Base-by-base conservation (phyloP, 2,329 filamentous ascomycete species). In the Calonectria montana region DNA sequence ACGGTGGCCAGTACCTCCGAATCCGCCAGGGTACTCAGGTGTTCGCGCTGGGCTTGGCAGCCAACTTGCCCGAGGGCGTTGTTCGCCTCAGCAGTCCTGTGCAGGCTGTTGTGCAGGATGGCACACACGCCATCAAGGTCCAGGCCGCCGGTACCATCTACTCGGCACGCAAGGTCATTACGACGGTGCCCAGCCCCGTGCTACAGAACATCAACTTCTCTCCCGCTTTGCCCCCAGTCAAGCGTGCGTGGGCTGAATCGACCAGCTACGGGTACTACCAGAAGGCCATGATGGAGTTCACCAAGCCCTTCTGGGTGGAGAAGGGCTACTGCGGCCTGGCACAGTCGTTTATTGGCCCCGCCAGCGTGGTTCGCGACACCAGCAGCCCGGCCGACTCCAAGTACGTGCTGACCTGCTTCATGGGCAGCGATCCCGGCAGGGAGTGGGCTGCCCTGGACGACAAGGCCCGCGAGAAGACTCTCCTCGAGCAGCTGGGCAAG, bases 1-100 rank as follows among this genome's bases (percentile, higher is more conserved):
- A 84, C 48, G 90, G 89, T 6, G 90, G 86, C 0, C 88, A 91
- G 73, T 84, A 89, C 74, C 81, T 91, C 9, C 84, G 88, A 1
- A 76, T 88, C 21, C 82, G 83, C 2, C 80, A 86, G 67, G 88
- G 89, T 1, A 88, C 84, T 1, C 85, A 88, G 72, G 73, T 79
- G 0, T 81, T 88, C 37, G 75, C 85, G 4, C 76, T 78, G 41
- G 80, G 81, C 0, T 74, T 89, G 0, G 84, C 85, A 0, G 59
- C 69, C 1, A 75, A 76, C 1, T 80, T 88, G 2, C 77, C 81
- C 0, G 39, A 73, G 2, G 79, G 73, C 1, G 68, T 71, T 0
- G 67, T 85, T 2, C 75, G 74, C 0, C 80, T 86, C 4, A 76
- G 74, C 27, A 80, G 64, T 2, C 78, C 82, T 1, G 84, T 86